A percentile compares a stretch with the other conserved stretches of the same genome.
Conservation (phyloP, 2,329 filamentous ascomycete genomes). For the Colletotrichum siamense region DNA sequence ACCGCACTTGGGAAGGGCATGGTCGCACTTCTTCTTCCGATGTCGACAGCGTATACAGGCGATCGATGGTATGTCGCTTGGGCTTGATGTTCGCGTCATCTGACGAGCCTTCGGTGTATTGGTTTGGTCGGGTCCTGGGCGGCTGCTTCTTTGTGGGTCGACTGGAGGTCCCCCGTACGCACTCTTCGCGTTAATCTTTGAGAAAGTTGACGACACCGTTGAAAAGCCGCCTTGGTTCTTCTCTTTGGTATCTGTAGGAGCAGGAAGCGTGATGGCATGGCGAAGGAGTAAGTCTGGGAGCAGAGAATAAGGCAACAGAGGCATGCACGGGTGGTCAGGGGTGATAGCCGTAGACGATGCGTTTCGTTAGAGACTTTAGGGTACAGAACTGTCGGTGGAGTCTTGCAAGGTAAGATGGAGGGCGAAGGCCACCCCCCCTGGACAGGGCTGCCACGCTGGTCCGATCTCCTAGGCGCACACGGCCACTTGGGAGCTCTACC, state of each 20-base stretch:
- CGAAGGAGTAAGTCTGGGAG: background rate
- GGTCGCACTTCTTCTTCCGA: constrained; percentile 7
- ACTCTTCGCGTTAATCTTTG: background rate
- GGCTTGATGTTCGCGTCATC: background rate
- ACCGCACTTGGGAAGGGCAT: background rate
- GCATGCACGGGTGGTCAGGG: background rate
- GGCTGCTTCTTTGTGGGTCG: background rate
- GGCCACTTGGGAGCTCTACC: background rate
- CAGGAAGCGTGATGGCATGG: background rate
- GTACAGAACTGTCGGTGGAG: background rate
- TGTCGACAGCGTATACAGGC: background rate
- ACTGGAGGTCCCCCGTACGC: background rate
- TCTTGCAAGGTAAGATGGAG: background rate
- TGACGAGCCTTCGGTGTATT: background rate
- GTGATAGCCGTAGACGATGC: background rate
- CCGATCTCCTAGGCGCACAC: background rate
- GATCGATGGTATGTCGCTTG: background rate
- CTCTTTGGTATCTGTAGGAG: background rate
- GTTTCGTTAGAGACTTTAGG: background rate
- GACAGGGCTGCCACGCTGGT: background rate
- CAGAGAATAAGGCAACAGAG: background rate
- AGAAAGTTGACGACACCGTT: background rate
- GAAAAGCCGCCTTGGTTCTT: background rate
- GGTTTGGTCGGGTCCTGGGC: background rate
- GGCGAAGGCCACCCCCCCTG: background rate